Evolutionary conservation across 306 rosid species (phyloP).

Genomic region (Parietaria judaica): DNA sequence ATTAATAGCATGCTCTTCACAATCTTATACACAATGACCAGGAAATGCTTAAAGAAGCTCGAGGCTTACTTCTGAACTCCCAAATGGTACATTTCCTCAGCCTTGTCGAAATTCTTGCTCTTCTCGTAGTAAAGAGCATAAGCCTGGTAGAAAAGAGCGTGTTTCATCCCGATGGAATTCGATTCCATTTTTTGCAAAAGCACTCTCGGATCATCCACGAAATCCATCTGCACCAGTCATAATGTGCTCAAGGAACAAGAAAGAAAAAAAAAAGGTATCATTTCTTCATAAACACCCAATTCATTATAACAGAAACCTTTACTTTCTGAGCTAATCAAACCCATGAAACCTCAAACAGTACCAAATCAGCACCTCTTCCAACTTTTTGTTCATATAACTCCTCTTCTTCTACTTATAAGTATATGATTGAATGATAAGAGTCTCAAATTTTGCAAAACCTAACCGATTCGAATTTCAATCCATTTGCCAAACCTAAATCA

Average conservation of each 20-base stretch:
- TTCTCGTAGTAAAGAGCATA: conserved; percentile 68
- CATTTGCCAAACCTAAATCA: too few species aligned
- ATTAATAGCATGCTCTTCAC: too few species aligned
- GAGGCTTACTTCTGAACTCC: conserved; percentile 53
- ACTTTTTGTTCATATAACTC: conserved; percentile 1
- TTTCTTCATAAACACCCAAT: neutral
- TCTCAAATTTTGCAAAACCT: too few species aligned
- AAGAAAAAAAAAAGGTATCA: neutral
- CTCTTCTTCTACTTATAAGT: neutral
- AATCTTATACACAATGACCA: too few species aligned
- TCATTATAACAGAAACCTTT: too few species aligned
- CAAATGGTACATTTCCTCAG: conserved; percentile 59
- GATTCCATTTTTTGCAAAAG: conserved; percentile 68
- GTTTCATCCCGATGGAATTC: conserved; percentile 59
- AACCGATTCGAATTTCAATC: too few species aligned
- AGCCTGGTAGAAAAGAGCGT: conserved; percentile 74
- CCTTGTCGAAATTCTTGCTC: conserved; percentile 64
- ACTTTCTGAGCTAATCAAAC: too few species aligned
- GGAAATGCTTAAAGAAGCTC: neutral
- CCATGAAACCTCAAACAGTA: conserved; percentile 7
- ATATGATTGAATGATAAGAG: too few species aligned
- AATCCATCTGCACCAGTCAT: conserved; percentile 60
- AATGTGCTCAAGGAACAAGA: conserved; percentile 14
- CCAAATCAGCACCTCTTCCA: neutral
- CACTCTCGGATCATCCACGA: conserved; percentile 49